A percentile compares a stretch with the other conserved stretches of the same genome.
Conservation (phyloP, 2,329 filamentous ascomycete species). For the Talaromyces albobiverticillius region DNA sequence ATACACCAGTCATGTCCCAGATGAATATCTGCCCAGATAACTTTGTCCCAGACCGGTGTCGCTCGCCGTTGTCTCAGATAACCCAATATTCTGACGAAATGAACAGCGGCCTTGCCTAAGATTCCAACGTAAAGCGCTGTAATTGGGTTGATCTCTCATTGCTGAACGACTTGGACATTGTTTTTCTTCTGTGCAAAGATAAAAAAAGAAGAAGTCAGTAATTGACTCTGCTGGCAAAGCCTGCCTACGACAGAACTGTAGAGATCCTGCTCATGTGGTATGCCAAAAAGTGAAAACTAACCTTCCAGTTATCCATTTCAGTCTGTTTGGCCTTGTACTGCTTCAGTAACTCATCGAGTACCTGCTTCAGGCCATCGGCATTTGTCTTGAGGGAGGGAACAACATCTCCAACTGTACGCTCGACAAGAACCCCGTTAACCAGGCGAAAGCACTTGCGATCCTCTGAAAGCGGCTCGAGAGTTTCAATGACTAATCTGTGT, state of each 20-base stretch:
- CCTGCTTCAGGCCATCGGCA: conserved; percentile 87
- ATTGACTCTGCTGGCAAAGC: not conserved
- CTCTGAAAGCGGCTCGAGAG: conserved; percentile 73
- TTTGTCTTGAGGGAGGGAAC: conserved; percentile 89
- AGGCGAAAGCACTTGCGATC: conserved; percentile 98
- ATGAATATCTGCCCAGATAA: not conserved
- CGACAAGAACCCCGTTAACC: conserved; percentile 94
- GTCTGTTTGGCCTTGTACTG: conserved; percentile 94
- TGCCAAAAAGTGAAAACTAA: conserved; percentile 42
- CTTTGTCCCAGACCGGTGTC: not conserved
- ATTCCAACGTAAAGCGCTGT: not conserved
- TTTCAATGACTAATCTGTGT: conserved; percentile 85
- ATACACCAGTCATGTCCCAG: not conserved
- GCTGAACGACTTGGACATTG: conserved; percentile 49
- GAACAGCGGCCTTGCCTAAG: not conserved
- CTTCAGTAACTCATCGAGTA: conserved; percentile 90
- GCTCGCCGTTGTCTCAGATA: not conserved
- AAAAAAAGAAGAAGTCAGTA: not conserved
- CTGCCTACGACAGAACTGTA: no score
- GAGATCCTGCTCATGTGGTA: no score
- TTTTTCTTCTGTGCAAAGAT: conserved; percentile 42
- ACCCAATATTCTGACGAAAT: not conserved
- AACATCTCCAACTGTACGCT: conserved; percentile 90
- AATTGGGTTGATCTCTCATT: conserved; percentile 21
- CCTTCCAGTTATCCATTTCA: conserved; percentile 98